Evolutionary conservation across 805 yeast genomes (phyloP).

Genomic region (Suhomyces tanzawaensis): DNA sequence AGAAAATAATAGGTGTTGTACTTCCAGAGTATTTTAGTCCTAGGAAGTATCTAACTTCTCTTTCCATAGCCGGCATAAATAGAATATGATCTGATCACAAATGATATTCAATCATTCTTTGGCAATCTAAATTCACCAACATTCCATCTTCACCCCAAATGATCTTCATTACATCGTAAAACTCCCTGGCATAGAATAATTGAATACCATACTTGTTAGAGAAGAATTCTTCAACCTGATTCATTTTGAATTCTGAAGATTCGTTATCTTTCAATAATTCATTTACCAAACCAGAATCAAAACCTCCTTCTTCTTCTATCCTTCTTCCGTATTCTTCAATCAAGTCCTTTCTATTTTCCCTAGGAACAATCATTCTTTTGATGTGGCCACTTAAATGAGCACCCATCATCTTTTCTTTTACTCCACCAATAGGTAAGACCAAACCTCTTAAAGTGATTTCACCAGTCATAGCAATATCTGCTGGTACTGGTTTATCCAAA

Average conservation of each 20-base stretch:
- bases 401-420: constrained; percentile 73
- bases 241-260: constrained; percentile 24
- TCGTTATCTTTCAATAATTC: constrained; percentile 38
- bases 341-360: constrained; percentile 66
- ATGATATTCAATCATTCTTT: constrained; percentile 32
- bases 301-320: constrained; percentile 29
- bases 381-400: constrained; percentile 67
- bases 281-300: constrained; percentile 25
- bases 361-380: constrained; percentile 63
- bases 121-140: constrained; percentile 20
- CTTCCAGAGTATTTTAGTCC: too few species aligned
- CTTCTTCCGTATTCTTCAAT: constrained; percentile 50
- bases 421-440: constrained; percentile 79
- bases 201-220: constrained; percentile 55
- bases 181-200: constrained; percentile 66
- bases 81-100: constrained; percentile 7
- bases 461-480: constrained; percentile 77
- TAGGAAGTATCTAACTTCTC: too few species aligned
- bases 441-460: constrained; percentile 78
- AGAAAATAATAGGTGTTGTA: too few species aligned
- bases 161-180: constrained; percentile 68
- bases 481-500: constrained; percentile 43
- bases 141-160: constrained; percentile 60
- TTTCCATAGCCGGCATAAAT: too few species aligned
- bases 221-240: constrained; percentile 47